A percentile compares a stretch with the other conserved stretches of the same genome.
Conservation (phyloP, 164 flowering plant genomes). For the Piper betle region DNA sequence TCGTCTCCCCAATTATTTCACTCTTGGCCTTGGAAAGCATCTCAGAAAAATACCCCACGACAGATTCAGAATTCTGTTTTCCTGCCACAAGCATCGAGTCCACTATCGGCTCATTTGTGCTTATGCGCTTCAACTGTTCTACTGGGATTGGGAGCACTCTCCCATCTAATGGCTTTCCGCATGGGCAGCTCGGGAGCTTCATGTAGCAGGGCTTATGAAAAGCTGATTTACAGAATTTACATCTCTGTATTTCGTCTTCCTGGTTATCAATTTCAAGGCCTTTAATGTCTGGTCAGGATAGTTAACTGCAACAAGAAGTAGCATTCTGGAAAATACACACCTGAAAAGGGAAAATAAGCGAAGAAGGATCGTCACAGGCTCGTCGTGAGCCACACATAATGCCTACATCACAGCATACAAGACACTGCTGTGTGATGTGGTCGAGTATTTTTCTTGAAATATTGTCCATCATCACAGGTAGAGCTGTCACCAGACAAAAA, state of each 20-base stretch:
- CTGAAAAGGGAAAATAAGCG: conserved; percentile 96
- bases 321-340: conserved; percentile 17
- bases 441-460: conserved; percentile 60
- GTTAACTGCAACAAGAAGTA: background rate
- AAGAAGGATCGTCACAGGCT: conserved; percentile 71
- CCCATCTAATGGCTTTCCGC: conserved; percentile 25
- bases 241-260: conserved; percentile 60
- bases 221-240: conserved; percentile 46
- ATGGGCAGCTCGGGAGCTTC: conserved; percentile 46
- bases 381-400: conserved; percentile 74
- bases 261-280: conserved; percentile 4
- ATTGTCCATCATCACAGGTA: conserved; percentile 69
- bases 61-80: conserved; percentile 18
- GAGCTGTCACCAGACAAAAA: conserved; percentile 30
- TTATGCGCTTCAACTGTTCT: conserved; percentile 2
- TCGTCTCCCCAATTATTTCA: conserved; percentile 16
- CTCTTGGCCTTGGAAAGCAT: conserved; percentile 36
- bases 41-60: conserved; percentile 38
- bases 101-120: conserved; percentile 7
- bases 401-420: conserved; percentile 85
- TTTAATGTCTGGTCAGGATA: background rate
- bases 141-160: conserved; percentile 1
- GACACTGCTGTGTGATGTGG: conserved; percentile 87
- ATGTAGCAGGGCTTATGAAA: conserved; percentile 62
- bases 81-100: conserved; percentile 14